A percentile compares a stretch with the other conserved stretches of the same genome.
phyloP scores from a whole-genome alignment of 1,284 basidiomycete species.

The Trichosporon coremiiforme region DNA sequence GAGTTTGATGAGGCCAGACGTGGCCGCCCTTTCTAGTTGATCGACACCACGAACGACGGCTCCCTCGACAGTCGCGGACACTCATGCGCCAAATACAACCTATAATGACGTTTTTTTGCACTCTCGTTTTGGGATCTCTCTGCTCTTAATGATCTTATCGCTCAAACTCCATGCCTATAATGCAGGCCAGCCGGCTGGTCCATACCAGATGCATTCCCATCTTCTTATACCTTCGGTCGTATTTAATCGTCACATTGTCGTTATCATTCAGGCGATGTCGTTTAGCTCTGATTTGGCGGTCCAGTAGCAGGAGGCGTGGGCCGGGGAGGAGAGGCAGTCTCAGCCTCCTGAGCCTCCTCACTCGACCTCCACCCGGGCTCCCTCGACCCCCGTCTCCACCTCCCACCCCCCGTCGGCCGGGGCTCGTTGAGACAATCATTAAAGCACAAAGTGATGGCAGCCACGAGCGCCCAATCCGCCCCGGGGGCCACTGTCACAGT shows the following conservation, averaged over 20 bases:
- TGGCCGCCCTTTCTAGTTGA: neutral
- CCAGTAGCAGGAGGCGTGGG: too few relatives aligned
- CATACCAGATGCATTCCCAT: too few relatives aligned
- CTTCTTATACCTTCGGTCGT: too few relatives aligned
- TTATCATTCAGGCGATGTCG: too few relatives aligned
- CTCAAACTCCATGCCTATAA: neutral
- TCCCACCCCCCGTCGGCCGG: neutral
- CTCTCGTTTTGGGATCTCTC: neutral
- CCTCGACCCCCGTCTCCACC: neutral
- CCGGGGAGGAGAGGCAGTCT: too few relatives aligned
- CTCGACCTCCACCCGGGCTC: too few relatives aligned
- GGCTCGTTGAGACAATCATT: constrained; percentile 42
- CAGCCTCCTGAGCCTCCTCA: too few relatives aligned
- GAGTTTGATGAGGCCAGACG: neutral
- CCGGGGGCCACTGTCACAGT: constrained; percentile 55
- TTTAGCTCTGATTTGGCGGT: too few relatives aligned
- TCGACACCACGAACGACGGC: neutral
- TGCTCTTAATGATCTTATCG: neutral
- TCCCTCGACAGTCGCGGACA: too few relatives aligned
- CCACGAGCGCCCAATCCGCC: constrained; percentile 56
- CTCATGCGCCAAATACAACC: too few relatives aligned
- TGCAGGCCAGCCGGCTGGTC: neutral
- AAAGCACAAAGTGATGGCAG: constrained; percentile 56
- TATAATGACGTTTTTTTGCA: neutral
- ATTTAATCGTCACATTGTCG: too few relatives aligned